Evolutionary conservation across 1,284 basidiomycete genomes (phyloP).

Genomic region (Heterobasidion annosum): DNA sequence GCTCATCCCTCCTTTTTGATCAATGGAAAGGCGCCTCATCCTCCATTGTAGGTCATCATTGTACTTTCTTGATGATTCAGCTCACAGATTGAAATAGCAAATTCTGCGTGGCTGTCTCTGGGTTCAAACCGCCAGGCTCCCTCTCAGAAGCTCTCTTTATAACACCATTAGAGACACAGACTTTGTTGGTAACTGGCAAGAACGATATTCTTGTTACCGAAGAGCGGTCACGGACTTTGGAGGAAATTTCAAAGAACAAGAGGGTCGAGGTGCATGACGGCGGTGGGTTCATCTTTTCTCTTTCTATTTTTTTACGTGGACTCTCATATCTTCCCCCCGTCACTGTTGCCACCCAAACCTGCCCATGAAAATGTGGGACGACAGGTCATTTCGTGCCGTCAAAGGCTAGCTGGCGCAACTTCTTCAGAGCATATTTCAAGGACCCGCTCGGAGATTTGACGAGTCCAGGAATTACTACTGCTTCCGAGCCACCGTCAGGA

Average conservation of each 20-base stretch:
- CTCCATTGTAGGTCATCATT: slow-evolving; percentile 51
- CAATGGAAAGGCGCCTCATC: slow-evolving; percentile 55
- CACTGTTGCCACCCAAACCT: background rate
- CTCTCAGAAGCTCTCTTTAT: slow-evolving; percentile 47
- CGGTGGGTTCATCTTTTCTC: slow-evolving; percentile 34
- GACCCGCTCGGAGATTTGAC: slow-evolving; percentile 22
- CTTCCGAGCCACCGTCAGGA: slow-evolving; percentile 24
- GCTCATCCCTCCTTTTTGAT: slow-evolving; percentile 58
- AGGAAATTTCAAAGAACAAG: slow-evolving; percentile 47
- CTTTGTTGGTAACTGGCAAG: slow-evolving; percentile 73
- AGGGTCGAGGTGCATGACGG: slow-evolving; percentile 70
- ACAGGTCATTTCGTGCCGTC: slow-evolving; percentile 76
- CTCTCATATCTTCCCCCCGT: background rate
- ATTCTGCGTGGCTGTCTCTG: slow-evolving; percentile 64
- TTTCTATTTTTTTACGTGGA: background rate
- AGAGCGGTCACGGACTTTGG: slow-evolving; percentile 56
- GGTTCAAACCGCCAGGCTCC: slow-evolving; percentile 50
- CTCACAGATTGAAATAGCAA: slow-evolving; percentile 28
- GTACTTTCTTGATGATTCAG: slow-evolving; percentile 1
- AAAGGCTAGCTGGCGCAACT: slow-evolving; percentile 65
- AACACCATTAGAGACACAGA: slow-evolving; percentile 54
- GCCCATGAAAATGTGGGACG: background rate
- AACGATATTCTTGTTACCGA: slow-evolving; percentile 76
- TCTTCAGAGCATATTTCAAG: slow-evolving; percentile 46
- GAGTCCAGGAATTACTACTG: slow-evolving; percentile 16